phyloP scores from a whole-genome alignment of 345 rosid species.

The Salix exigua region DNA sequence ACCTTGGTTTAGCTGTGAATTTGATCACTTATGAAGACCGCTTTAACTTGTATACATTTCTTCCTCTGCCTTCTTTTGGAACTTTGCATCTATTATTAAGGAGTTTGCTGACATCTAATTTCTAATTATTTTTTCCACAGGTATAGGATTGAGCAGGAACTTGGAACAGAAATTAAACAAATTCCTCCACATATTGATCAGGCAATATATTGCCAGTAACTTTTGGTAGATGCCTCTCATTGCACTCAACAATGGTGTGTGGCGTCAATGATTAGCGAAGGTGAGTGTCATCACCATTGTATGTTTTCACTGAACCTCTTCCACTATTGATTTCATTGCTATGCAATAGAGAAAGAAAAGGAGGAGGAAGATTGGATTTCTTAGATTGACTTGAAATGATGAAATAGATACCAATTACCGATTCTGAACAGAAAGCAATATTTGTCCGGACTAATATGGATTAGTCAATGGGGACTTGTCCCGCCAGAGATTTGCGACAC shows the following conservation, averaged over 20 bases:
- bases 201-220: constrained; percentile 85
- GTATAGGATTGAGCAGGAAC: constrained; percentile 99
- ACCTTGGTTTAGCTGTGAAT: constrained; percentile 99
- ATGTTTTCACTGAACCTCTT: not conserved
- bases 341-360: not conserved
- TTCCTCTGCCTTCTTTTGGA: not conserved
- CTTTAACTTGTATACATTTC: constrained; percentile 69
- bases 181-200: constrained; percentile 94
- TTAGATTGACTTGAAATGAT: not conserved
- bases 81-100: not conserved
- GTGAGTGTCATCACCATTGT: constrained; percentile 33
- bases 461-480: not conserved
- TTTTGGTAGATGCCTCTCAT: constrained; percentile 17
- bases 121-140: constrained; percentile 38
- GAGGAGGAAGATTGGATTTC: not conserved
- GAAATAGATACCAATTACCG: not conserved
- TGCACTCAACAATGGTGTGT: constrained; percentile 20
- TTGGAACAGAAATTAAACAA: constrained; percentile 97
- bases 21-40: constrained; percentile 98
- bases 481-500: not conserved
- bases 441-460: not conserved
- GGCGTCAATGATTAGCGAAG: constrained; percentile 28
- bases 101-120: not conserved
- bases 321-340: not conserved
- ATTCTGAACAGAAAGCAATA: not conserved